Percentiles rank a stretch among this genome's conserved stretches.
These are phyloP conservation scores for Pseudogymnoascus sp. DNA, from an alignment of 2,329 filamentous ascomycete genomes.

Conservation along the genomic window DNA sequence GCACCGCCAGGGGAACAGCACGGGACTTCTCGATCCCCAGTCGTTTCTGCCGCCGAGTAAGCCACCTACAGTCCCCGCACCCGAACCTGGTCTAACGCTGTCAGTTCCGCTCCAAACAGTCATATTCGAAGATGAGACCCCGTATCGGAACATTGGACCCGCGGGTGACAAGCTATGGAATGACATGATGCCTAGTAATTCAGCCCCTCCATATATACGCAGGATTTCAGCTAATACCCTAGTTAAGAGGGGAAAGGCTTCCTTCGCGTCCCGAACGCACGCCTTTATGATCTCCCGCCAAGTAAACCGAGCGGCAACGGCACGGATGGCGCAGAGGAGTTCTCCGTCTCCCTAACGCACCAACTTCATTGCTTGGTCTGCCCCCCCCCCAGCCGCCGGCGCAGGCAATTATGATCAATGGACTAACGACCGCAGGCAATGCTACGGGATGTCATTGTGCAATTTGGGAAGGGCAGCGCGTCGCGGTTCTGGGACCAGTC, in stretches of 20 bases:
- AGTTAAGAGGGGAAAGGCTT: conserved; percentile 24
- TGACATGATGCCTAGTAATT: conserved; percentile 24
- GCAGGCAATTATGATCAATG: not conserved
- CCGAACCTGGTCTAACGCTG: not conserved
- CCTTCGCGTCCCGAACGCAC: conserved; percentile 22
- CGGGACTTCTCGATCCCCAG: not conserved
- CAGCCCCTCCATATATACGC: not conserved
- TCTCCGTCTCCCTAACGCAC: conserved; percentile 25
- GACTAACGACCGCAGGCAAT: conserved; percentile 16
- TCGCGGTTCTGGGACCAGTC: conserved; percentile 14
- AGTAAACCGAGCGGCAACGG: conserved; percentile 21
- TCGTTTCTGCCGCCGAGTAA: conserved; percentile 1
- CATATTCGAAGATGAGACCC: conserved; percentile 22
- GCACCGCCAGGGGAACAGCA: not conserved
- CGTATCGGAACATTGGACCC: conserved; percentile 19
- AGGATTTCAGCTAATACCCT: not conserved
- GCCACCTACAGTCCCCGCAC: not conserved
- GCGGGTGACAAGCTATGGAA: conserved; percentile 23
- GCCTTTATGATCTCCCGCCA: conserved; percentile 23
- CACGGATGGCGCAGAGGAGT: conserved; percentile 21
- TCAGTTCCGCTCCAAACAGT: conserved; percentile 15
- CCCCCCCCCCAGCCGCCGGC: not conserved
- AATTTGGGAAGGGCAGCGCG: conserved; percentile 24
- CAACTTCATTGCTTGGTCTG: conserved; percentile 25
- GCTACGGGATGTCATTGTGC: conserved; percentile 24